These are phyloP conservation scores for Musa troglodytarum DNA, from an alignment of 176 grass and related monocot genomes.

Conservation along the genomic window DNA sequence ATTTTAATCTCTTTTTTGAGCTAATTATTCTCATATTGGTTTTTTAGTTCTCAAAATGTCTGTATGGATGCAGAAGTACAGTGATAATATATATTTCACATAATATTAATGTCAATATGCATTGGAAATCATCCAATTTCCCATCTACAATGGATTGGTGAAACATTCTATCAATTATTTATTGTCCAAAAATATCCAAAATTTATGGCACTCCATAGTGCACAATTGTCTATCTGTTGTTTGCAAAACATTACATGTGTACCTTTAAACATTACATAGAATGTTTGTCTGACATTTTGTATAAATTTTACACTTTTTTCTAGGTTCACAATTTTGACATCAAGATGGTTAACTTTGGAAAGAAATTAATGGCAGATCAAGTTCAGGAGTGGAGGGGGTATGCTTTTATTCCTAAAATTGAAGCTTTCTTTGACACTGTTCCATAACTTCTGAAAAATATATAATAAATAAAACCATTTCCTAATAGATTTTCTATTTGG, in stretches of 20 bases:
- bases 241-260: not conserved
- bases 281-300: not conserved
- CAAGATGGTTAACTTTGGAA: constrained; percentile 22
- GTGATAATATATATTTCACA: no score
- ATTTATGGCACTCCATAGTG: no score
- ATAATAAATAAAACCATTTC: not conserved
- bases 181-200: no score
- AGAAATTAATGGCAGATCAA: constrained; percentile 15
- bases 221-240: not conserved
- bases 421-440: not conserved
- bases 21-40: no score
- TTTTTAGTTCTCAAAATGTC: no score
- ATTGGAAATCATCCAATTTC: no score
- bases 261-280: not conserved
- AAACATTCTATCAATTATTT: no score
- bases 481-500: not conserved
- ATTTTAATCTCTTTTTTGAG: no score
- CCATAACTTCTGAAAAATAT: not conserved
- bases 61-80: no score
- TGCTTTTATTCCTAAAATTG: not conserved
- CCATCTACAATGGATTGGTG: no score
- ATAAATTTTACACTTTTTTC: not conserved
- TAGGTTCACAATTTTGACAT: not conserved
- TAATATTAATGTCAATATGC: no score
- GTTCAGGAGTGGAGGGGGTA: constrained; percentile 7